Evolutionary conservation across 345 rosid genomes (phyloP).

Genomic region (Boechera divaricarpa): DNA sequence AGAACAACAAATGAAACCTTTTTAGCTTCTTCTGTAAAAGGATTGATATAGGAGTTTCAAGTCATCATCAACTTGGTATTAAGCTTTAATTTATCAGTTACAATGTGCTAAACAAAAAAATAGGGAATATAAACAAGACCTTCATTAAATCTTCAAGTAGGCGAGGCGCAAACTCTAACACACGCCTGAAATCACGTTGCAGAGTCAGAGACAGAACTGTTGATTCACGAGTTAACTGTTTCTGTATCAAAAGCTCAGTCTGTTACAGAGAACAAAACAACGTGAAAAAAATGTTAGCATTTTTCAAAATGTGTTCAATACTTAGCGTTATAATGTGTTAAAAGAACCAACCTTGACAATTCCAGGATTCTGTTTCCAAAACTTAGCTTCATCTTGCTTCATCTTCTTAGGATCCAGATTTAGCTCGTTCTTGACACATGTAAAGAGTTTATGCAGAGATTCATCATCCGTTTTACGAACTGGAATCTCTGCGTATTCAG

Average conservation of each 20-base stretch:
- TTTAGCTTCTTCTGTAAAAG: neutral
- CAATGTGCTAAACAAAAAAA: neutral
- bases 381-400: conserved; percentile 97
- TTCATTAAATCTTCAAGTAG: conserved; percentile 96
- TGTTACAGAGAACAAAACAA: conserved; percentile 36
- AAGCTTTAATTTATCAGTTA: conserved; percentile 10
- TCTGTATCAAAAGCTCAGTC: conserved; percentile 93
- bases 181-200: conserved; percentile 72
- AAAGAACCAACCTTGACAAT: conserved; percentile 65
- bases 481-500: conserved; percentile 91
- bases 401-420: conserved; percentile 88
- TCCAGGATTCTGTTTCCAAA: conserved; percentile 96
- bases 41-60: neutral
- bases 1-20: neutral
- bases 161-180: conserved; percentile 89
- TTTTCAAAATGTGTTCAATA: neutral
- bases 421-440: conserved; percentile 84
- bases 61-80: conserved; percentile 14
- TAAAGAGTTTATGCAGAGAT: conserved; percentile 81
- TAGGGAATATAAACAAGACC: conserved; percentile 46
- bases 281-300: neutral
- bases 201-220: conserved; percentile 71
- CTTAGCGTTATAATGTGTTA: neutral
- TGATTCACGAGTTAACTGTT: conserved; percentile 78
- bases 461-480: conserved; percentile 90